Evolutionary conservation across 192 early-diverging fungal species (phyloP).

Genomic region (Coemansia sp.): DNA sequence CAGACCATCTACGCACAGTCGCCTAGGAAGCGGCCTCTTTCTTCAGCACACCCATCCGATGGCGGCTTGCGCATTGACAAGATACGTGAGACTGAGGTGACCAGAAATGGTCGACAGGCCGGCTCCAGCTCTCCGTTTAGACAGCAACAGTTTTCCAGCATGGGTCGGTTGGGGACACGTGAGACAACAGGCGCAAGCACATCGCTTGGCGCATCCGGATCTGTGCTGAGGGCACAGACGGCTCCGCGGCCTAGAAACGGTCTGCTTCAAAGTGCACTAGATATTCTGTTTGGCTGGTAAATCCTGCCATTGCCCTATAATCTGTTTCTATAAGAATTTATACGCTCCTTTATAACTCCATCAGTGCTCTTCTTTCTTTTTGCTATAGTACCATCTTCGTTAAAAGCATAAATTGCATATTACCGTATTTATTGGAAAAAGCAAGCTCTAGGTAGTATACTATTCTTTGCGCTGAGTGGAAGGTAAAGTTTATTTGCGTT

Average conservation of each 20-base stretch:
- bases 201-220: conserved; percentile 6
- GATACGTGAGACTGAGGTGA: conserved; percentile 7
- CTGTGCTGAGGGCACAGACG: conserved; percentile 13
- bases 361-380: too few species aligned
- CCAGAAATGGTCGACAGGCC: neutral
- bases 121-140: conserved; percentile 32
- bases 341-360: too few species aligned
- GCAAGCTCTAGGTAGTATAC: too few species aligned
- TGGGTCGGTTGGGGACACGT: neutral
- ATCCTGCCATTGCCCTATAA: neutral
- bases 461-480: too few species aligned
- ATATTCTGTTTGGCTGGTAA: conserved; percentile 52
- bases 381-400: too few species aligned
- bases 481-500: too few species aligned
- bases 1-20: conserved; percentile 46
- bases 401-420: too few species aligned
- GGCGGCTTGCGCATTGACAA: conserved; percentile 14
- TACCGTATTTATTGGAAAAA: too few species aligned
- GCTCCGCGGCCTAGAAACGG: conserved; percentile 43
- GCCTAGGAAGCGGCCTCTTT: conserved; percentile 24
- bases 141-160: conserved; percentile 8
- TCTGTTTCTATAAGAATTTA: neutral
- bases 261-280: conserved; percentile 45
- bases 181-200: neutral
- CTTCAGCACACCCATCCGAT: conserved; percentile 4